Evolutionary conservation across 2,329 filamentous ascomycete species (phyloP).

Genomic region (Fusarium stilboides): DNA sequence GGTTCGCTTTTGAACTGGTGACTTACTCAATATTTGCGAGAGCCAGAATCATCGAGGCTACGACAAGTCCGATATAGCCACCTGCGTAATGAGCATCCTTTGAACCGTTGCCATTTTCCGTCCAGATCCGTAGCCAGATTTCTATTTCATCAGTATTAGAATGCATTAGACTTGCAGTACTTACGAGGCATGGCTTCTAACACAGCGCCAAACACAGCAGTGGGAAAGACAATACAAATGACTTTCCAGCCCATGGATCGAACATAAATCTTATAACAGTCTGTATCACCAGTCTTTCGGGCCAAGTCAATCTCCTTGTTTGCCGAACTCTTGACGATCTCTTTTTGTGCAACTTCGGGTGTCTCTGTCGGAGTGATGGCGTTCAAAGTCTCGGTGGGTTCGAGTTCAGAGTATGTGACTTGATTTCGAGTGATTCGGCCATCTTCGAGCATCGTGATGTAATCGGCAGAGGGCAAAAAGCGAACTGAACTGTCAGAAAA

Average conservation of each 20-base stretch:
- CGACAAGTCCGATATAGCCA: conserved; percentile 45
- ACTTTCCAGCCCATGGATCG: conserved; percentile 46
- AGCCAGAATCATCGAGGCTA: conserved; percentile 34
- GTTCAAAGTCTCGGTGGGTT: conserved; percentile 10
- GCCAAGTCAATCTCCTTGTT: conserved; percentile 44
- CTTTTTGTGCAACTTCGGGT: not conserved
- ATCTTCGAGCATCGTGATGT: conserved; percentile 47
- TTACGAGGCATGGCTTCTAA: conserved; percentile 48
- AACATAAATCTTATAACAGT: conserved; percentile 51
- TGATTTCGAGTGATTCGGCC: conserved; percentile 46
- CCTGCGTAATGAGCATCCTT: conserved; percentile 42
- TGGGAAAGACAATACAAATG: conserved; percentile 33
- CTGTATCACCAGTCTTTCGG: conserved; percentile 50
- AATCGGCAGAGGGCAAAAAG: conserved; percentile 46
- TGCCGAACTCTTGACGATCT: not conserved
- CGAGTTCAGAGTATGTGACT: conserved; percentile 39
- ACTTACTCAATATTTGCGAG: conserved; percentile 31
- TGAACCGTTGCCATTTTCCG: conserved; percentile 41
- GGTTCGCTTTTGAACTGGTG: accelerated
- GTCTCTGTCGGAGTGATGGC: not conserved
- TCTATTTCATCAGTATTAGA: conserved; percentile 27
- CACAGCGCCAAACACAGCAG: conserved; percentile 25
- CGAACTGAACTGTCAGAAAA: conserved; percentile 34
- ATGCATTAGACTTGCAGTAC: not conserved
- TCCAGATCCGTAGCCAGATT: conserved; percentile 51